A percentile compares a stretch with the other conserved stretches of the same genome.
Evolutionary conservation across 371 early-diverging fungal genomes (phyloP).

Genomic region (Mortierella sp.): DNA sequence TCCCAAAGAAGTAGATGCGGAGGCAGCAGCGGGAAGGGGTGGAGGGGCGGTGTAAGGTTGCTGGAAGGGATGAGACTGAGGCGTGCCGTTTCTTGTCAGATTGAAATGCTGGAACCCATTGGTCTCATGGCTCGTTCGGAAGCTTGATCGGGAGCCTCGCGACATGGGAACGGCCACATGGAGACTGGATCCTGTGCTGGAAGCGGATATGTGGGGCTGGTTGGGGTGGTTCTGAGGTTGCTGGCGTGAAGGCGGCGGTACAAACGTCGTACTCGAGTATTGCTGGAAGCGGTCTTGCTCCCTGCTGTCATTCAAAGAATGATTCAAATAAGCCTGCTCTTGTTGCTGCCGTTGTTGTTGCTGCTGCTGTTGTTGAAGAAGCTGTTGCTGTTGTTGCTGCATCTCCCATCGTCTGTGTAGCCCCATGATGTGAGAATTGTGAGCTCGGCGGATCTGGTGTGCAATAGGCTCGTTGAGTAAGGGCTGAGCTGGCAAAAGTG

Average conservation of each 20-base stretch:
- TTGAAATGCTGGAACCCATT: constrained; percentile 32
- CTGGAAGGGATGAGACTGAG: not conserved
- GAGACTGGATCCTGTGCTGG: not conserved
- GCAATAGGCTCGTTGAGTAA: constrained; percentile 36
- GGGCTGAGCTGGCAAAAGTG: constrained; percentile 20
- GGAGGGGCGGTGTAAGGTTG: not conserved
- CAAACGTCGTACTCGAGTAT: constrained; percentile 10
- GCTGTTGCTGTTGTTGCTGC: constrained; percentile 25
- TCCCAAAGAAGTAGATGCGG: not conserved
- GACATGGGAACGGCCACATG: constrained; percentile 23
- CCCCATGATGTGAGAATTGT: constrained; percentile 23
- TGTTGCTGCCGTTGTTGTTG: constrained; percentile 21
- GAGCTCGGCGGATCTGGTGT: constrained; percentile 37
- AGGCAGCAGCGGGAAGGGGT: not conserved
- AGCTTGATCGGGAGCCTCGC: constrained; percentile 23
- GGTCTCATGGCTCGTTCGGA: constrained; percentile 31
- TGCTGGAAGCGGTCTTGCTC: not conserved
- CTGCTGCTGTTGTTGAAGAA: constrained; percentile 20
- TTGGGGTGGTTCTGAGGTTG: constrained; percentile 19
- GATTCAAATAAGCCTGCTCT: not conserved
- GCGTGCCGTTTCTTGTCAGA: not conserved
- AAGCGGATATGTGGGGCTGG: not conserved
- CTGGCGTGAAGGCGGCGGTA: constrained; percentile 30
- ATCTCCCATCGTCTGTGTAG: constrained; percentile 32
- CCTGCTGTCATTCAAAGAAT: not conserved